These are phyloP conservation scores for Hibiscus trionum DNA, from an alignment of 345 rosid genomes.

Conservation along the genomic window DNA sequence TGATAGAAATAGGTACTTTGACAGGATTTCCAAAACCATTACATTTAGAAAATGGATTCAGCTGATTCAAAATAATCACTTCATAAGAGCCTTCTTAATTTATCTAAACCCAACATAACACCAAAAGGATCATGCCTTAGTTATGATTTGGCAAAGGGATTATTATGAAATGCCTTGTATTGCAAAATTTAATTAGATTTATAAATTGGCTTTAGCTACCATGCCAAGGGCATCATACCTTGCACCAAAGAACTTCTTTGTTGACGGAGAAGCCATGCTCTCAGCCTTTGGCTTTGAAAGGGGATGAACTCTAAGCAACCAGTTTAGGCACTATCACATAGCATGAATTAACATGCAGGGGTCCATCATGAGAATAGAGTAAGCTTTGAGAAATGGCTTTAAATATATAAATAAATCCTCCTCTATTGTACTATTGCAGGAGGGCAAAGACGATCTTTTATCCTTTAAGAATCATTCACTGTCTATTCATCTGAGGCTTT, in stretches of 20 bases:
- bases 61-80: background rate
- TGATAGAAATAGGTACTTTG: background rate
- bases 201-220: background rate
- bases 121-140: background rate
- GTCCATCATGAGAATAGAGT: background rate
- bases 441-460: background rate
- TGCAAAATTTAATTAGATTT: background rate
- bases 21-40: background rate
- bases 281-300: background rate
- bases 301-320: background rate
- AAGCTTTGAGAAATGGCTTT: background rate
- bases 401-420: background rate
- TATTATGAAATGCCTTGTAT: background rate
- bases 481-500: no score
- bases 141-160: background rate
- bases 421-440: background rate
- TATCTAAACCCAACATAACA: background rate
- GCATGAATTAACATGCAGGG: background rate
- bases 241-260: background rate
- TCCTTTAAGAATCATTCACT: no score
- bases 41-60: background rate
- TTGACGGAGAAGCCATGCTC: background rate
- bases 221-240: no score
- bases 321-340: background rate
- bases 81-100: background rate